Conservation (phyloP, 139 green algal species). For the Parachlorella kessleri region DNA sequence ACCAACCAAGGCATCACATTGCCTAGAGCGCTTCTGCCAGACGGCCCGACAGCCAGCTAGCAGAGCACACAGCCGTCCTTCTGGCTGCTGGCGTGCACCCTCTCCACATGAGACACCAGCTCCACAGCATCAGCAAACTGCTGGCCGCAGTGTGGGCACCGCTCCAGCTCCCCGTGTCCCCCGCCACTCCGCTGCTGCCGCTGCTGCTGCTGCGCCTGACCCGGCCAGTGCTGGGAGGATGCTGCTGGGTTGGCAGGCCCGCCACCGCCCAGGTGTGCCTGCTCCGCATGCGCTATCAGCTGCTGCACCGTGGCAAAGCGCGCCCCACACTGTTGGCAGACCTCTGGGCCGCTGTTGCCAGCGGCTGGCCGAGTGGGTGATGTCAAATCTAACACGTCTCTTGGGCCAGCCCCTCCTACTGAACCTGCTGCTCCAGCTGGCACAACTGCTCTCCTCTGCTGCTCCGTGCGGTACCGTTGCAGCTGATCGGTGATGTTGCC, state of each 20-base stretch:
- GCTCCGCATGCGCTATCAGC: constrained; percentile 54
- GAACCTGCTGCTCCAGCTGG: neutral
- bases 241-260: no score
- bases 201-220: neutral
- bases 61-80: constrained; percentile 25
- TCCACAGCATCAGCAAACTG: constrained; percentile 36
- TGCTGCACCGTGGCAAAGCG: constrained; percentile 43
- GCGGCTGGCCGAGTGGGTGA: neutral
- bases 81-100: constrained; percentile 13
- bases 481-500: constrained; percentile 9
- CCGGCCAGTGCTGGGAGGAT: no score
- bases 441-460: neutral
- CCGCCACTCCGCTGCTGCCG: neutral
- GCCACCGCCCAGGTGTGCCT: constrained; percentile 26
- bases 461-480: constrained; percentile 20
- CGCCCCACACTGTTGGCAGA: constrained; percentile 50
- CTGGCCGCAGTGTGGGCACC: constrained; percentile 42
- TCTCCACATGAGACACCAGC: constrained; percentile 50
- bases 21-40: no score
- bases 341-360: constrained; percentile 17
- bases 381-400: constrained; percentile 10
- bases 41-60: no score
- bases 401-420: neutral
- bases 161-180: constrained; percentile 11
- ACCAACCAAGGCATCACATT: no score